phyloP scores from a whole-genome alignment of 1,284 basidiomycete species.

The Boletus sp. region DNA sequence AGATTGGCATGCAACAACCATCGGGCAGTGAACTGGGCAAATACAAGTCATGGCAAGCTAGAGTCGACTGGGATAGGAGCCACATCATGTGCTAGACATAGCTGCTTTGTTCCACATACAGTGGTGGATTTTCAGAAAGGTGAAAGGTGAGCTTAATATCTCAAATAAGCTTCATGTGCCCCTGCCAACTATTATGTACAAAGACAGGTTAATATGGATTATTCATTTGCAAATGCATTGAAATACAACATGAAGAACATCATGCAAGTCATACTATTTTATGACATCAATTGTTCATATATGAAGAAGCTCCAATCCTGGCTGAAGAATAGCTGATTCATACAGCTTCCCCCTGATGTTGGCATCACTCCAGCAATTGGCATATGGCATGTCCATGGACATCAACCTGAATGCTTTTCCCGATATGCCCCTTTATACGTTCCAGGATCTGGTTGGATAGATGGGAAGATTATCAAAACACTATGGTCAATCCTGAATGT shows the following conservation, averaged over 20 bases:
- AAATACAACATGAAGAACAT: background rate
- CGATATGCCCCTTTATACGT: background rate
- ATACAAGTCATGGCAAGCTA: slow-evolving; percentile 2
- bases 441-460: background rate
- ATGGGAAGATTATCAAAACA: background rate
- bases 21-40: slow-evolving; percentile 10
- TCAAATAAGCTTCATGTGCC: too few relatives aligned
- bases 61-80: background rate
- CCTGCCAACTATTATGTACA: background rate
- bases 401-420: background rate
- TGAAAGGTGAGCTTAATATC: background rate
- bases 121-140: background rate
- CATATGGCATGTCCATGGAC: background rate
- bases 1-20: slow-evolving; percentile 12
- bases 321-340: background rate
- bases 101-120: too few relatives aligned
- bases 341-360: background rate
- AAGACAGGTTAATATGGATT: background rate
- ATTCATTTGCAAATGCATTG: background rate
- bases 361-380: background rate
- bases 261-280: too few relatives aligned
- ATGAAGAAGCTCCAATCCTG: background rate
- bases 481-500: background rate
- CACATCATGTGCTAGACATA: too few relatives aligned
- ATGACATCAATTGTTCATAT: background rate